Evolutionary conservation across 495 filamentous ascomycete genomes (phyloP).

Genomic region (Lindgomyces ingoldianus): DNA sequence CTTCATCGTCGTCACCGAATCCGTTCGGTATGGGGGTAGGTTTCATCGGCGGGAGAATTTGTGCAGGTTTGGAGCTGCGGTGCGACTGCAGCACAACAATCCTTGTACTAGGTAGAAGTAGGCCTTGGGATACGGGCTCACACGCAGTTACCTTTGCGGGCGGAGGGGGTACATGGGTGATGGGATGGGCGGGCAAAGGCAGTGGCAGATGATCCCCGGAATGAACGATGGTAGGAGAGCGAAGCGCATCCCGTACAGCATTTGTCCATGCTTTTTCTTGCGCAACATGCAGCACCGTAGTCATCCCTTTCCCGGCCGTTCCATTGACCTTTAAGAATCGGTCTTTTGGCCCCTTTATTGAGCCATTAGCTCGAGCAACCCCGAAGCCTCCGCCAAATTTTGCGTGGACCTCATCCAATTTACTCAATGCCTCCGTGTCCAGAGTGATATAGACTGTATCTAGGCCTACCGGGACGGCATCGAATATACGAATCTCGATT

Average conservation of each 20-base stretch:
- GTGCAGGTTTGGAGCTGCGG: slow-evolving; percentile 43
- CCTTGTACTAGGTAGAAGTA: slow-evolving; percentile 67
- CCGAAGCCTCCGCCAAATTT: slow-evolving; percentile 65
- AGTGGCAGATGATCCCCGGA: slow-evolving; percentile 81
- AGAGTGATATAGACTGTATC: slow-evolving; percentile 83
- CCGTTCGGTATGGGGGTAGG: slow-evolving; percentile 56
- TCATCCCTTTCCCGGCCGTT: slow-evolving; percentile 1
- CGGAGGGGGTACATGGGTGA: slow-evolving; percentile 81
- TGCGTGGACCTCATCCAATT: slow-evolving; percentile 62
- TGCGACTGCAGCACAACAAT: slow-evolving; percentile 66
- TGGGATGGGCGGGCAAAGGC: slow-evolving; percentile 80
- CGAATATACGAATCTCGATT: slow-evolving; percentile 78
- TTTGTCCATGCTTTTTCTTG: slow-evolving; percentile 67
- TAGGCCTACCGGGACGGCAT: slow-evolving; percentile 75
- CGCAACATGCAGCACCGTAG: slow-evolving; percentile 39
- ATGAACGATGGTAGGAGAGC: slow-evolving; percentile 72
- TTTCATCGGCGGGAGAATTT: slow-evolving; percentile 47
- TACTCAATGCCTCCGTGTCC: slow-evolving; percentile 70
- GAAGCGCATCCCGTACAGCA: slow-evolving; percentile 75
- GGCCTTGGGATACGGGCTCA: slow-evolving; percentile 80
- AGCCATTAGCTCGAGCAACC: slow-evolving; percentile 41
- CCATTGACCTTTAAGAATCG: slow-evolving; percentile 30
- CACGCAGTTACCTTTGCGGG: slow-evolving; percentile 66
- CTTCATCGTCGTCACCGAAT: slow-evolving; percentile 64
- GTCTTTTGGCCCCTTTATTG: slow-evolving; percentile 43